These are phyloP conservation scores for Colletotrichum godetiae DNA, from an alignment of 2,329 filamentous ascomycete genomes.

Conservation along the genomic window DNA sequence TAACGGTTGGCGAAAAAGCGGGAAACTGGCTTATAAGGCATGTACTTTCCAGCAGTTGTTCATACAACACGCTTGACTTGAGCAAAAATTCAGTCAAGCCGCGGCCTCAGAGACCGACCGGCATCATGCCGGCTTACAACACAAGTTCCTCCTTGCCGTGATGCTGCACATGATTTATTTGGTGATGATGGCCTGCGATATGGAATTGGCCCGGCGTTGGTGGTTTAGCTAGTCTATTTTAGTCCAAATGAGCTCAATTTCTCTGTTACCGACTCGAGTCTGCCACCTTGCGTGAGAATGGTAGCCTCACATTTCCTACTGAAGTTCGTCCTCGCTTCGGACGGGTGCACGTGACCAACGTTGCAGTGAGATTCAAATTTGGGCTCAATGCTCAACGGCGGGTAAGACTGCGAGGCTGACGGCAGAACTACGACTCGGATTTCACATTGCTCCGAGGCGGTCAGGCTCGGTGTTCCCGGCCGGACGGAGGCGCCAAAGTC, in stretches of 20 bases:
- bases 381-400: not conserved
- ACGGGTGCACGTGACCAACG: not conserved
- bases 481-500: conserved; percentile 8
- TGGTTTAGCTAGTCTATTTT: conserved; percentile 16
- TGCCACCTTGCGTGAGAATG: not conserved
- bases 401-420: not conserved
- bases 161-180: conserved; percentile 39
- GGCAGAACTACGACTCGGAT: conserved; percentile 6
- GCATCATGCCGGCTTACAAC: conserved; percentile 71
- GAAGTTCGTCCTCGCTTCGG: not conserved
- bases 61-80: conserved; percentile 62
- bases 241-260: conserved; percentile 21
- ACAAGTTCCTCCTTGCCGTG: conserved; percentile 49
- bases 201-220: conserved; percentile 7
- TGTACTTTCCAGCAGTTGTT: conserved; percentile 54
- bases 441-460: conserved; percentile 27
- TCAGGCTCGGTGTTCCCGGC: conserved; percentile 28
- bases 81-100: conserved; percentile 66
- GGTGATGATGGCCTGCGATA: not conserved
- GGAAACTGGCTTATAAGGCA: conserved; percentile 48
- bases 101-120: conserved; percentile 81
- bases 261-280: not conserved
- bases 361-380: not conserved
- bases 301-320: not conserved
- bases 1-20: conserved; percentile 47